phyloP scores from a whole-genome alignment of 768 basidiomycete genomes.

The Cyathus striatus region DNA sequence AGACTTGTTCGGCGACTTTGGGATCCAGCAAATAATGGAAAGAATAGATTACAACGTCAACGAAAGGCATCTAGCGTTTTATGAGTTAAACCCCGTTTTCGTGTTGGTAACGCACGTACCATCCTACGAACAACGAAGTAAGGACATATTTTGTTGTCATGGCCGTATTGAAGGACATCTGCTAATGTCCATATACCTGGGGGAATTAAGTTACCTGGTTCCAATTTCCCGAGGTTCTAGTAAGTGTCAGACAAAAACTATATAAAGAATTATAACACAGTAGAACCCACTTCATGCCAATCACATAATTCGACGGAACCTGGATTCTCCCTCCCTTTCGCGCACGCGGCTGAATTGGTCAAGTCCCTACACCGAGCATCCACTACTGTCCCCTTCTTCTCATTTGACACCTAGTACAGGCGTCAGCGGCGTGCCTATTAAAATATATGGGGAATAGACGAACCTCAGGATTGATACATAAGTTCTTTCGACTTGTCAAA shows the following conservation, averaged over 20 bases:
- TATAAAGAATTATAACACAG: conserved; percentile 1
- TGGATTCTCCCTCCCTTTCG: conserved; percentile 81
- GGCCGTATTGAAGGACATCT: conserved; percentile 85
- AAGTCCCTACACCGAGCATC: conserved; percentile 96
- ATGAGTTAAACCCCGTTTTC: not conserved
- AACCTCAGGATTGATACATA: conserved; percentile 94
- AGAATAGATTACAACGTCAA: conserved; percentile 95
- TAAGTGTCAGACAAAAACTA: conserved; percentile 4
- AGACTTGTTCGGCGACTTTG: conserved; percentile 98
- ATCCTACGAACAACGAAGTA: conserved; percentile 96
- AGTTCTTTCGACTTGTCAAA: conserved; percentile 91
- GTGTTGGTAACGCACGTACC: conserved; percentile 39
- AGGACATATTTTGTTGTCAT: conserved; percentile 82
- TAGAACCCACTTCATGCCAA: conserved; percentile 82
- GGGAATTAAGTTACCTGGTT: conserved; percentile 78
- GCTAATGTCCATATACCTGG: conserved; percentile 92
- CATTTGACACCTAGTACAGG: conserved; percentile 73
- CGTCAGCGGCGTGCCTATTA: no score
- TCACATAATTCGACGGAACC: conserved; percentile 89
- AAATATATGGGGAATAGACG: conserved; percentile 12
- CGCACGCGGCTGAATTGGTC: conserved; percentile 78
- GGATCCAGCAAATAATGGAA: conserved; percentile 99
- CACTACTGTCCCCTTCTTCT: conserved; percentile 97
- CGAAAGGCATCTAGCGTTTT: conserved; percentile 78
- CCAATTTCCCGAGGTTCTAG: conserved; percentile 78